Evolutionary conservation across 2,329 filamentous ascomycete genomes (phyloP).

Genomic region (Aspergillus proliferans): DNA sequence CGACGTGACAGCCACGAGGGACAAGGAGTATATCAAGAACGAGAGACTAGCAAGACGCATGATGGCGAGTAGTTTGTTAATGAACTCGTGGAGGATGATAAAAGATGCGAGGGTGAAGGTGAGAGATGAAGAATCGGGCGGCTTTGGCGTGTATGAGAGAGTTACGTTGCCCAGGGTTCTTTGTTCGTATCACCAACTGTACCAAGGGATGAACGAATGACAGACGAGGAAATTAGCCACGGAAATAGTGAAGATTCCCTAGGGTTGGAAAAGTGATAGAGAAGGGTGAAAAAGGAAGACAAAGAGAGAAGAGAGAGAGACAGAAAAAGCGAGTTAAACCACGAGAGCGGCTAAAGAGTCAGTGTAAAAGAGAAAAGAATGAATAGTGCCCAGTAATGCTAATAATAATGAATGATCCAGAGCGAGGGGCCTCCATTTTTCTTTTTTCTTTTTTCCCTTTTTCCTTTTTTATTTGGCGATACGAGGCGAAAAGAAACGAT

Average conservation of each 20-base stretch:
- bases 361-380: not conserved
- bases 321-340: conserved; percentile 1
- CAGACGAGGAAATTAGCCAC: not conserved
- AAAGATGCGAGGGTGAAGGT: not conserved
- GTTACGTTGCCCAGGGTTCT: no score
- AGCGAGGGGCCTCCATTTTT: not conserved
- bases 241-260: not conserved
- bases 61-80: conserved; percentile 7
- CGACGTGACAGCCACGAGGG: conserved; percentile 24
- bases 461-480: not conserved
- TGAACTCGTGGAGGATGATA: not conserved
- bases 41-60: conserved; percentile 29
- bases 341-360: no score
- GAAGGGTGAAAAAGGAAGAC: not conserved
- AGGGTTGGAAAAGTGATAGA: not conserved
- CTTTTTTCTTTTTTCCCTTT: not conserved
- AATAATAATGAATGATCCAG: not conserved
- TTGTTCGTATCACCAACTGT: not conserved
- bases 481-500: not conserved
- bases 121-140: not conserved
- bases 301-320: conserved; percentile 1
- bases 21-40: conserved; percentile 27
- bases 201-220: conserved; percentile 1
- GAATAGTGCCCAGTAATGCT: not conserved
- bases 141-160: not conserved